phyloP scores from a whole-genome alignment of 2,329 filamentous ascomycete genomes.

The Fusarium sp. region DNA sequence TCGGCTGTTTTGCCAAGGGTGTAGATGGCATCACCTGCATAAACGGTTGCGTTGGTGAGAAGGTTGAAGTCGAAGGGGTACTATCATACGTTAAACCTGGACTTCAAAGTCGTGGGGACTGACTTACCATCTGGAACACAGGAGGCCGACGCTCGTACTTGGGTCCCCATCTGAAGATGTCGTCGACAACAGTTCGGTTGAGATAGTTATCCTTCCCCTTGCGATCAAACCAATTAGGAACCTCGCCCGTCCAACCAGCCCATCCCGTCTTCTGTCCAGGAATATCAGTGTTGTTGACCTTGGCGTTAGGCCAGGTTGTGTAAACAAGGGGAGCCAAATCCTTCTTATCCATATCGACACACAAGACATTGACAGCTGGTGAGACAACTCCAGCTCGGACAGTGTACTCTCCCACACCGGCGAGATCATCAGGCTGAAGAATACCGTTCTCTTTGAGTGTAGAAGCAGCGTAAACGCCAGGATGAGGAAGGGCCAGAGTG shows the following conservation, averaged over 20 bases:
- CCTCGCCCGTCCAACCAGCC: constrained; percentile 55
- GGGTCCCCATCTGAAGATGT: constrained; percentile 76
- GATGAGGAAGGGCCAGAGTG: constrained; percentile 82
- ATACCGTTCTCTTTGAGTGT: constrained; percentile 73
- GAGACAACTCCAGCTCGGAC: constrained; percentile 77
- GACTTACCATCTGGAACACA: constrained; percentile 63
- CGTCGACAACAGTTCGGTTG: constrained; percentile 73
- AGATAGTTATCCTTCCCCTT: constrained; percentile 55
- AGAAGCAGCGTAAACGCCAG: constrained; percentile 74
- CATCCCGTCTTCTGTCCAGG: constrained; percentile 52
- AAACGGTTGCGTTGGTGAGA: constrained; percentile 66
- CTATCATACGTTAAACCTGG: constrained; percentile 47
- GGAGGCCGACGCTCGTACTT: constrained; percentile 65
- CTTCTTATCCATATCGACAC: constrained; percentile 71
- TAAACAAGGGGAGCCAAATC: constrained; percentile 77
- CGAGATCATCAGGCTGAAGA: constrained; percentile 74
- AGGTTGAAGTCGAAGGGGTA: constrained; percentile 76
- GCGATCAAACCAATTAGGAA: constrained; percentile 52
- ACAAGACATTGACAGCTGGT: constrained; percentile 79
- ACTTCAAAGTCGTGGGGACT: background rate
- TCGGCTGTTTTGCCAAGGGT: constrained; percentile 67
- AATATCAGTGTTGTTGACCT: constrained; percentile 52
- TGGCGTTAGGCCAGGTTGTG: constrained; percentile 66
- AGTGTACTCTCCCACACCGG: constrained; percentile 76
- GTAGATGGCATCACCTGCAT: constrained; percentile 69